phyloP scores from a whole-genome alignment of 2,329 filamentous ascomycete genomes.

The Didymella pinodella region DNA sequence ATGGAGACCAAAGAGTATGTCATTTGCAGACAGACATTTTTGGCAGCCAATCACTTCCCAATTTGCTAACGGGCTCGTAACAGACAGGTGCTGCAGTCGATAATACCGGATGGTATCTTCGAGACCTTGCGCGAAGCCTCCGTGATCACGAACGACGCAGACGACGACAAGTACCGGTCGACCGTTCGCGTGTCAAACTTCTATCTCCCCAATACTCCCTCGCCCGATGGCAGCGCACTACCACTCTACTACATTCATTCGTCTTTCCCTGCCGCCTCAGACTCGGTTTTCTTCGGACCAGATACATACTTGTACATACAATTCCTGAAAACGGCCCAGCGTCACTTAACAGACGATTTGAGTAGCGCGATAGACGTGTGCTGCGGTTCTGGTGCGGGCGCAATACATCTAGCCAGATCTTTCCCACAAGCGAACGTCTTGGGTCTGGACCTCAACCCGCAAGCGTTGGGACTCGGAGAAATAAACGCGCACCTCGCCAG shows the following conservation, averaged over 20 bases:
- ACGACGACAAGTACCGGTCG: conserved; percentile 24
- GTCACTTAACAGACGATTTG: conserved; percentile 20
- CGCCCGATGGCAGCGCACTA: background rate
- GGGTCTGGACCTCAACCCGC: conserved; percentile 34
- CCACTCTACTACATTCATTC: conserved; percentile 36
- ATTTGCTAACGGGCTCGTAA: background rate
- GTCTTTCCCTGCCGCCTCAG: conserved; percentile 31
- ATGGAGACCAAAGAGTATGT: background rate
- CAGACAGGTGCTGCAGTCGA: conserved; percentile 24
- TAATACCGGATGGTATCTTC: conserved; percentile 28
- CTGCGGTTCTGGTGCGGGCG: conserved; percentile 35
- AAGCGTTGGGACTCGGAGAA: conserved; percentile 26
- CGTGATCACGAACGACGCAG: conserved; percentile 14
- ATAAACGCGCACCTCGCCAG: conserved; percentile 30
- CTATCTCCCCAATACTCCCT: conserved; percentile 24
- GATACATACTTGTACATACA: conserved; percentile 36
- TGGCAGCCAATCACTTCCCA: background rate
- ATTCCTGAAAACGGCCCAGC: conserved; percentile 26
- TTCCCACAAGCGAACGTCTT: conserved; percentile 28
- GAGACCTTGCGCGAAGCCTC: conserved; percentile 17
- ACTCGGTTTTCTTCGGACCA: conserved; percentile 36
- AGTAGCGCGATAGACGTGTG: conserved; percentile 33
- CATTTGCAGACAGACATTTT: no score
- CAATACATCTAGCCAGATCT: conserved; percentile 34
- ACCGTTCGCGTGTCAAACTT: conserved; percentile 35